These are phyloP conservation scores for Flaveria floridana DNA, from an alignment of 140 eudicot species.

Conservation along the genomic window DNA sequence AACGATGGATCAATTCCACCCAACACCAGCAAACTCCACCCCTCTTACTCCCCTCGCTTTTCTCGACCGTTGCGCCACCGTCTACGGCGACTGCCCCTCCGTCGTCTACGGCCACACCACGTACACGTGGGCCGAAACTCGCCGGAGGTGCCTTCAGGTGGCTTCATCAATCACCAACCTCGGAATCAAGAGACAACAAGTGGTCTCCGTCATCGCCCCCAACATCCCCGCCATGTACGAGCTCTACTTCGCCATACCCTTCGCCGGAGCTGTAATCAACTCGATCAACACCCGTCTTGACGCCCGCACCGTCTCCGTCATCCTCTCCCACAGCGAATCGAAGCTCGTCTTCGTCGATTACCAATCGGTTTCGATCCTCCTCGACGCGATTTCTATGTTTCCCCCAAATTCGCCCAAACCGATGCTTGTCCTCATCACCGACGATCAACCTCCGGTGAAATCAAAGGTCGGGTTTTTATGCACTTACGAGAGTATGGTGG, in stretches of 20 bases:
- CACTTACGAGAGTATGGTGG: constrained; percentile 46
- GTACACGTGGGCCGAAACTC: constrained; percentile 63
- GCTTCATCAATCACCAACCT: constrained; percentile 66
- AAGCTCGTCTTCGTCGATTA: constrained; percentile 55
- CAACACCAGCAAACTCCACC: constrained; percentile 48
- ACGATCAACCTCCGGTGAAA: constrained; percentile 16
- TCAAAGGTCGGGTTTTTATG: constrained; percentile 2
- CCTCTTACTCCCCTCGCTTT: constrained; percentile 64
- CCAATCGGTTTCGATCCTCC: constrained; percentile 35
- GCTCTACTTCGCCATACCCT: constrained; percentile 72
- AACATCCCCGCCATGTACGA: constrained; percentile 80
- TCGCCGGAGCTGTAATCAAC: constrained; percentile 70
- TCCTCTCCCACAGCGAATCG: constrained; percentile 57
- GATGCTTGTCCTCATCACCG: constrained; percentile 40
- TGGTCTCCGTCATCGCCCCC: constrained; percentile 80
- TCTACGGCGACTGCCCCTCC: constrained; percentile 60
- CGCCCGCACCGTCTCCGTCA: constrained; percentile 52
- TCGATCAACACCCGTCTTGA: constrained; percentile 69
- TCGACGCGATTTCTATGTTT: constrained; percentile 48
- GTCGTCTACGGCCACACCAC: constrained; percentile 43
- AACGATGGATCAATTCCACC: constrained; percentile 46
- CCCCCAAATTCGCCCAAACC: constrained; percentile 35
- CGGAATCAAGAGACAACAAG: constrained; percentile 44
- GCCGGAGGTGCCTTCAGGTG: constrained; percentile 45
- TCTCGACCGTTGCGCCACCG: constrained; percentile 65